These are phyloP conservation scores for Solanum okadae DNA, from an alignment of 257 asterid genomes.

Conservation along the genomic window DNA sequence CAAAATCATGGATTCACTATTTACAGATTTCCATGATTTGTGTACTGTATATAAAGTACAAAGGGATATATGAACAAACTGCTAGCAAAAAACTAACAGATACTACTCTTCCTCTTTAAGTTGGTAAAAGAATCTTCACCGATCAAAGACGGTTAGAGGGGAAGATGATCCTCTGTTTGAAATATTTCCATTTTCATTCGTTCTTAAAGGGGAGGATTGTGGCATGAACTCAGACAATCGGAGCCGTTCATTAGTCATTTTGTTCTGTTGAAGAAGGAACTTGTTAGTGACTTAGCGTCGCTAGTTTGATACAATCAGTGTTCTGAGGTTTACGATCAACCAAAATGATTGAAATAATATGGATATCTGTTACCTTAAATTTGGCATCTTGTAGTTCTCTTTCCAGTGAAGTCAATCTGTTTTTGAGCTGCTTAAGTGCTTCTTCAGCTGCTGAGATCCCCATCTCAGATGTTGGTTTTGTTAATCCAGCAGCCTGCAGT, in stretches of 20 bases:
- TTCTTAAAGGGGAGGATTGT: constrained; percentile 34
- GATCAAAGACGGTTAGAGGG: constrained; percentile 48
- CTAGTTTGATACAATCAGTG: not conserved
- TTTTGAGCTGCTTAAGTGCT: constrained; percentile 67
- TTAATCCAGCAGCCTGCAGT: constrained; percentile 80
- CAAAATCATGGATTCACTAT: not conserved
- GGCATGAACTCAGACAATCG: constrained; percentile 61
- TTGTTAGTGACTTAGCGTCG: not conserved
- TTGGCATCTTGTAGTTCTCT: constrained; percentile 70
- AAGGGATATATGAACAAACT: not conserved
- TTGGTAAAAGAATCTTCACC: constrained; percentile 23
- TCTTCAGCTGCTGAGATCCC: constrained; percentile 60
- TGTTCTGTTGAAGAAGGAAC: constrained; percentile 36
- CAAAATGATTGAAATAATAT: not conserved
- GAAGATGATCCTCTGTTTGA: constrained; percentile 20
- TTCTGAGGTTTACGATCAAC: not conserved
- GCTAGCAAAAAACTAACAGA: constrained; percentile 20
- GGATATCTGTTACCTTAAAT: constrained; percentile 45
- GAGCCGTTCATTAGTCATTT: constrained; percentile 55
- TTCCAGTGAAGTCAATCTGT: constrained; percentile 44
- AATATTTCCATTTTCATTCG: constrained; percentile 21
- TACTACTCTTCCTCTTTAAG: not conserved
- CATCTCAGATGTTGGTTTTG: constrained; percentile 46
- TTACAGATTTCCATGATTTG: not conserved
- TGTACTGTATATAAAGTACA: not conserved